Base-by-base conservation (phyloP, 257 asterid genomes). In the Solanum dulcamara region DNA sequence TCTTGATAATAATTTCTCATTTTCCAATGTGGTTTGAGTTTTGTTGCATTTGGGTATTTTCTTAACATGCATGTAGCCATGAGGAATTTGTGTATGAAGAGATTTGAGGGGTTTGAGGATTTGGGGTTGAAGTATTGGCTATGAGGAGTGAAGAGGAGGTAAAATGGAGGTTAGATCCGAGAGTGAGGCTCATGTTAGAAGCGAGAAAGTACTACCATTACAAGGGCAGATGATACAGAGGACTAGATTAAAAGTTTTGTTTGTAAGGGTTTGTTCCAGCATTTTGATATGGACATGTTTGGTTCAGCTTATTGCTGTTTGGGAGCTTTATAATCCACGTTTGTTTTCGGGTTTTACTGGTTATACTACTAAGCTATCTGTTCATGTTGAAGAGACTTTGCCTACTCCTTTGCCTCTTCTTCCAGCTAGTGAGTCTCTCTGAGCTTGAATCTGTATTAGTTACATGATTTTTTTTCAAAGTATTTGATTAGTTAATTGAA, bases 261-360 rank as follows among this genome's bases (percentile, higher is more conserved):
- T 96, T 84, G 91, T 96, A 89, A 93, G 97, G 90, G 93, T 96
- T 82, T 96, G 99, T 90, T 92, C 96, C 77, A 92, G 94, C 88
- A 96, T 96, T 90, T 88, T 95, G 60, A 91, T 95, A 89, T 95
- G 99, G 99, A 94, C 99, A 64, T 92, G 98, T 89, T 90, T 95
- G 95, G 94, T 93, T 84, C 99, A 96, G 87, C 95, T 96, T 72
- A 91, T 94, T 79, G 91, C 97, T 13, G 95, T 94, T 84, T 92
- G 93, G 80, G 93, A 93, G 89, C 93, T 95, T 30, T 95, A 98
- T 97, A 94, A 91, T 80, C 98, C 97, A 35, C 94, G 85, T 33
- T 80, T 90, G 84, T 90, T 93, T 30, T 86, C 91, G 7, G 93
- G 97, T 35, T 85, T 91, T 62, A 28, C 87, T 37, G 93, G 92